Conservation (phyloP, 2,329 filamentous ascomycete genomes). For the Aspergillus vadensis region DNA sequence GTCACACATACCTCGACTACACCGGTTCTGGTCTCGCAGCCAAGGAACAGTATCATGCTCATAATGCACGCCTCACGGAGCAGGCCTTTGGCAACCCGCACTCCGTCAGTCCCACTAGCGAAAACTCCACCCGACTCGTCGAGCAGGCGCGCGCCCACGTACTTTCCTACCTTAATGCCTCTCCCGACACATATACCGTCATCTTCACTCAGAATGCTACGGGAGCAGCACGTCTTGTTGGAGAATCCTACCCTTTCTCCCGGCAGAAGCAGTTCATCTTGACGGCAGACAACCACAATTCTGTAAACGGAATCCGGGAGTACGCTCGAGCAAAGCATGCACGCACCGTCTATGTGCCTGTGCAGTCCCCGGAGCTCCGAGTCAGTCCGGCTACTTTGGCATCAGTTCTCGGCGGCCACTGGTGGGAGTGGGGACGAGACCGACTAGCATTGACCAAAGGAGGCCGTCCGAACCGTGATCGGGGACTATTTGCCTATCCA, state of each 20-base stretch:
- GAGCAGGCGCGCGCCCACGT: constrained; percentile 12
- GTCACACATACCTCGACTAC: constrained; percentile 15
- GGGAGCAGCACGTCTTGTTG: constrained; percentile 12
- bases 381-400: constrained; percentile 5
- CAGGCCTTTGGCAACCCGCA: constrained; percentile 13
- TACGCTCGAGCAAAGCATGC: constrained; percentile 6
- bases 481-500: constrained; percentile 15
- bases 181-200: constrained; percentile 11
- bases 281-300: constrained; percentile 16
- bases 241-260: constrained; percentile 11
- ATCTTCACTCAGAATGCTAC: constrained; percentile 16
- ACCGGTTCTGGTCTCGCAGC: constrained; percentile 13
- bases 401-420: background rate
- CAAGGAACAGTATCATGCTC: constrained; percentile 10
- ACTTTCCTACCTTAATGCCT: constrained; percentile 8
- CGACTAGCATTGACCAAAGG: background rate
- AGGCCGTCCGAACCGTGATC: background rate
- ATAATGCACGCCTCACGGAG: constrained; percentile 9
- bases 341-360: constrained; percentile 12
- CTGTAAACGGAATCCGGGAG: constrained; percentile 14
- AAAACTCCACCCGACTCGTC: constrained; percentile 10
- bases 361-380: constrained; percentile 8
- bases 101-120: constrained; percentile 13
- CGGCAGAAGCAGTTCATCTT: constrained; percentile 6
- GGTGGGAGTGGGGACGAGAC: background rate